phyloP scores from a whole-genome alignment of 345 rosid genomes.

The Eucalyptus shirleyi region DNA sequence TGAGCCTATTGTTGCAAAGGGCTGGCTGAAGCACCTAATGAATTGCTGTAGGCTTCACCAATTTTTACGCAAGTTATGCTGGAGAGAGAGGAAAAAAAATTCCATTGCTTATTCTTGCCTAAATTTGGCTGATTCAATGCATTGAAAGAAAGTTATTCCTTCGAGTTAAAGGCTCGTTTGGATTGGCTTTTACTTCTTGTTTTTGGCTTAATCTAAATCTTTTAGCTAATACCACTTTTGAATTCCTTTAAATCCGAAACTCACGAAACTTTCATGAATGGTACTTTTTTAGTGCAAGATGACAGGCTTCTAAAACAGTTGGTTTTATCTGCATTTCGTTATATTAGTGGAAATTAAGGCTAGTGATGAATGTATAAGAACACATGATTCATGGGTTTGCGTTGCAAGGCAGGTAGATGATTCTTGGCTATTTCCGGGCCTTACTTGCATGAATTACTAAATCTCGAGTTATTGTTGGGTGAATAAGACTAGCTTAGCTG shows the following conservation, averaged over 20 bases:
- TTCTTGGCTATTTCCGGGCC: background rate
- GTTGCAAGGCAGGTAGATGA: background rate
- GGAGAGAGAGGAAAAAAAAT: background rate
- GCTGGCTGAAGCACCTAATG: background rate
- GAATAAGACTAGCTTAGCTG: background rate
- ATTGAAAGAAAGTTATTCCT: background rate
- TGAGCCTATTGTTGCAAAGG: background rate
- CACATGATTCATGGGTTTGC: background rate
- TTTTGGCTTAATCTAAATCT: background rate
- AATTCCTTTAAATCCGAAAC: background rate
- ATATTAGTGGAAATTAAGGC: background rate
- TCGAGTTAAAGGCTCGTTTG: background rate
- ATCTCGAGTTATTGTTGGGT: background rate
- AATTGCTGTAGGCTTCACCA: background rate
- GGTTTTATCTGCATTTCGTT: background rate
- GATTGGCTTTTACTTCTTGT: background rate
- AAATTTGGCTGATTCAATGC: background rate
- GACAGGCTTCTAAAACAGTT: background rate
- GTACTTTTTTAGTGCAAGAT: background rate
- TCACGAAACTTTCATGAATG: background rate
- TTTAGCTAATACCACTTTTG: background rate
- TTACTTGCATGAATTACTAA: background rate
- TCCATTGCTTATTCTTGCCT: background rate
- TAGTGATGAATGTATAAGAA: background rate
- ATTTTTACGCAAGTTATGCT: background rate